These are phyloP conservation scores for Piper longum DNA, from an alignment of 164 flowering plant genomes.

Conservation along the genomic window DNA sequence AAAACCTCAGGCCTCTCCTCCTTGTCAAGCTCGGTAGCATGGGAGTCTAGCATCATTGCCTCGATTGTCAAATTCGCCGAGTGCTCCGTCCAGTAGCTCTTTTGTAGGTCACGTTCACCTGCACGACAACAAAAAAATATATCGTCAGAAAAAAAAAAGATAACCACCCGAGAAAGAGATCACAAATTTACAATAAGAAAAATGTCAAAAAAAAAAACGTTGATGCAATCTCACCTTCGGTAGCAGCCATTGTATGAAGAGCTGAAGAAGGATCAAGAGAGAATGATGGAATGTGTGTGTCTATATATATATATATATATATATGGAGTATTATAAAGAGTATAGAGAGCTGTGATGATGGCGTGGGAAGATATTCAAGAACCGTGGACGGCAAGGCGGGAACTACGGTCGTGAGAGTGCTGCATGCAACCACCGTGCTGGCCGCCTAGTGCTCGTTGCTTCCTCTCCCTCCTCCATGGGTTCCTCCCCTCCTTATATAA, in stretches of 20 bases:
- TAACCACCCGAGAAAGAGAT: too few species aligned
- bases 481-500: too few species aligned
- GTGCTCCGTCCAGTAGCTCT: slow-evolving; percentile 85
- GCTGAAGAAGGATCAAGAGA: too few species aligned
- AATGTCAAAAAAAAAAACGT: too few species aligned
- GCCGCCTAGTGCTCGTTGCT: too few species aligned
- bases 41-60: slow-evolving; percentile 97
- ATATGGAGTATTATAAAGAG: too few species aligned
- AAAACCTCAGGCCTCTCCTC: slow-evolving; percentile 84
- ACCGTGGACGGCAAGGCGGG: slow-evolving; percentile 77
- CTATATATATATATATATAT: too few species aligned
- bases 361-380: slow-evolving; percentile 10
- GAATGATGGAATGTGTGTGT: too few species aligned
- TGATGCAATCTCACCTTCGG: too few species aligned
- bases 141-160: not conserved
- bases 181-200: not conserved
- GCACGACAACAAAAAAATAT: too few species aligned
- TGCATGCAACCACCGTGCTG: slow-evolving; percentile 29
- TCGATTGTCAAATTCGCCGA: slow-evolving; percentile 64
- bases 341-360: not conserved
- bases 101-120: slow-evolving; percentile 58
- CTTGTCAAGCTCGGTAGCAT: slow-evolving; percentile 88
- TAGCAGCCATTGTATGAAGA: too few species aligned
- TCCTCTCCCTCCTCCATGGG: too few species aligned
- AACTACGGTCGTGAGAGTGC: slow-evolving; percentile 47